These are phyloP conservation scores for Edaphochlamys debaryana DNA, from an alignment of 139 green algal genomes.

Conservation along the genomic window DNA sequence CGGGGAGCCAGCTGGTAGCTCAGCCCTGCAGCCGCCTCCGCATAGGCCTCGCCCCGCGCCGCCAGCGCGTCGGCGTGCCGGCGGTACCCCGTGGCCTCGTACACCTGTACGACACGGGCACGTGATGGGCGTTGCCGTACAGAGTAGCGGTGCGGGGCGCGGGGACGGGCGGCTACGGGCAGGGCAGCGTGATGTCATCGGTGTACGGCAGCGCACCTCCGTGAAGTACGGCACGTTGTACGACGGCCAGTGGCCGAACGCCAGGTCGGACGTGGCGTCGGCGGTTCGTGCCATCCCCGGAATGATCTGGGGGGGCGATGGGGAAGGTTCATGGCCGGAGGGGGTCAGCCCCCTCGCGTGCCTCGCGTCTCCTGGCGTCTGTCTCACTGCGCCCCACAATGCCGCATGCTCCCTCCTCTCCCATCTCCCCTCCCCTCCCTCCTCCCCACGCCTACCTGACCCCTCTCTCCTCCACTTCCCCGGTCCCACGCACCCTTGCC, in stretches of 20 bases:
- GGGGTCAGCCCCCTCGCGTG: not conserved
- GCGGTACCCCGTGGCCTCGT: conserved; percentile 67
- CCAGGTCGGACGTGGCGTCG: conserved; percentile 52
- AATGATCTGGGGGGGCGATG: not conserved
- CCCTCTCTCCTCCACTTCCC: no score
- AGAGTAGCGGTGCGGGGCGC: no score
- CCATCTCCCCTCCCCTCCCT: not conserved
- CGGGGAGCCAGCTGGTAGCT: conserved; percentile 66
- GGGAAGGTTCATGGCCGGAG: no score
- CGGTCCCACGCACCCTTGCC: no score
- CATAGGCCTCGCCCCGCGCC: conserved; percentile 52
- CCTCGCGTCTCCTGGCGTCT: no score
- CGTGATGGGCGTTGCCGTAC: no score
- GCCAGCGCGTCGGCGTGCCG: conserved; percentile 43
- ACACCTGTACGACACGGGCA: no score
- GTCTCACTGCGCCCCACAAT: not conserved
- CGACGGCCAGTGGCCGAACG: conserved; percentile 73
- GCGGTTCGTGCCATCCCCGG: not conserved
- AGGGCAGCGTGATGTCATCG: no score
- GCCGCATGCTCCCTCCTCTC: not conserved
- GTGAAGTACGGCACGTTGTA: conserved; percentile 83
- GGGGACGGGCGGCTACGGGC: no score
- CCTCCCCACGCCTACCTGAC: no score
- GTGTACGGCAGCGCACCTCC: conserved; percentile 42
- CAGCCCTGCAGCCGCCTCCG: conserved; percentile 27